A percentile compares a stretch with the other conserved stretches of the same genome.
Evolutionary conservation across 805 yeast genomes (phyloP).

Genomic region (Metschnikowia continentalis): DNA sequence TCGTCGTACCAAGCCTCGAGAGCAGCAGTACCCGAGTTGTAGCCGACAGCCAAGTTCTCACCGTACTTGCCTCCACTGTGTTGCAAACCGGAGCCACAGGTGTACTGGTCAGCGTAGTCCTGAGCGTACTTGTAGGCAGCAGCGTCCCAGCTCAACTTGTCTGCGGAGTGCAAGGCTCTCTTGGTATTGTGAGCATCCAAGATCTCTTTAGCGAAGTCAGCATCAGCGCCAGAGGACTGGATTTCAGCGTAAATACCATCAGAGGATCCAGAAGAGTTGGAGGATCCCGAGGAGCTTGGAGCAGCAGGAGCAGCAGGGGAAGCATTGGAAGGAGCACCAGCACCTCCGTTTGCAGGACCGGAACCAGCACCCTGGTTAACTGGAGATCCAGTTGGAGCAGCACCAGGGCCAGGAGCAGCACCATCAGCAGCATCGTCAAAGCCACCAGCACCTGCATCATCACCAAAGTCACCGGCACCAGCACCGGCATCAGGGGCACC

Average conservation of each 20-base stretch:
- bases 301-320: conserved; percentile 1
- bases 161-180: conserved; percentile 15
- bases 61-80: conserved; percentile 19
- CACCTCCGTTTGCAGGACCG: not conserved
- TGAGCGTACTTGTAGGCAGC: conserved; percentile 52
- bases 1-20: conserved; percentile 19
- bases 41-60: conserved; percentile 35
- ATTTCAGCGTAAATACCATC: conserved; percentile 20
- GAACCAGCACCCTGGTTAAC: not conserved
- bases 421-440: not conserved
- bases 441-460: not conserved
- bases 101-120: conserved; percentile 42
- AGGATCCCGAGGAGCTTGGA: not conserved
- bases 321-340: not conserved
- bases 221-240: conserved; percentile 16
- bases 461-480: not conserved
- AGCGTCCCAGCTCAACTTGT: conserved; percentile 51
- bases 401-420: not conserved
- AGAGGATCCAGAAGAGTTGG: not conserved
- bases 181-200: conserved; percentile 54
- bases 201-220: conserved; percentile 41
- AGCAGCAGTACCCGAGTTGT: conserved; percentile 24
- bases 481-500: not conserved
- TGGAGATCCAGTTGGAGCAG: not conserved
- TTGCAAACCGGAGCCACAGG: conserved; percentile 31